A percentile compares a stretch with the other conserved stretches of the same genome.
Evolutionary conservation across 805 yeast genomes (phyloP).

Genomic region (Soucietia sequanensis): DNA sequence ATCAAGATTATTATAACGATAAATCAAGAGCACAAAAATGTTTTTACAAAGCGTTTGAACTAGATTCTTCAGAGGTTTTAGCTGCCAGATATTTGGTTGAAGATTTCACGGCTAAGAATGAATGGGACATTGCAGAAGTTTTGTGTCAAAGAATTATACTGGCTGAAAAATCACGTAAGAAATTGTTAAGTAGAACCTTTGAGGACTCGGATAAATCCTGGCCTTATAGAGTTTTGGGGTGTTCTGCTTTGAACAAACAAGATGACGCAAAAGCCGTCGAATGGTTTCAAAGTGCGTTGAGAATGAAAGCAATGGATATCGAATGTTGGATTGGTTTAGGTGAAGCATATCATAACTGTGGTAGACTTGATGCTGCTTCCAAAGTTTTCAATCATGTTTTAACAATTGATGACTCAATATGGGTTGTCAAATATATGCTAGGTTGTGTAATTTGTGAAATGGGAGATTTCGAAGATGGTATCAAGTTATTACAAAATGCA

Average conservation of each 20-base stretch:
- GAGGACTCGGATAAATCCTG: constrained; percentile 51
- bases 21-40: constrained; percentile 74
- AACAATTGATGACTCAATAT: constrained; percentile 49
- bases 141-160: constrained; percentile 65
- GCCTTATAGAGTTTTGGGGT: constrained; percentile 89
- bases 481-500: constrained; percentile 45
- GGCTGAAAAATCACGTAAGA: constrained; percentile 58
- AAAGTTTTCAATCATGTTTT: constrained; percentile 75
- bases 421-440: constrained; percentile 65
- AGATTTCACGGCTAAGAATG: constrained; percentile 61
- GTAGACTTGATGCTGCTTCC: constrained; percentile 80
- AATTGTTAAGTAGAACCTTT: constrained; percentile 30
- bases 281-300: constrained; percentile 81
- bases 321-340: constrained; percentile 96
- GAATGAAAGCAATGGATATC: constrained; percentile 63
- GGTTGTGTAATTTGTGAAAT: constrained; percentile 64
- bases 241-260: constrained; percentile 67
- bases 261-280: constrained; percentile 80
- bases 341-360: constrained; percentile 86
- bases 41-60: constrained; percentile 84
- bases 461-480: constrained; percentile 65
- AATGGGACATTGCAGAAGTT: constrained; percentile 84
- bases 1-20: constrained; percentile 58
- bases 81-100: constrained; percentile 75
- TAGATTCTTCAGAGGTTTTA: constrained; percentile 69